phyloP scores from a whole-genome alignment of 148 eudicot genomes.

The Cornus florida region DNA sequence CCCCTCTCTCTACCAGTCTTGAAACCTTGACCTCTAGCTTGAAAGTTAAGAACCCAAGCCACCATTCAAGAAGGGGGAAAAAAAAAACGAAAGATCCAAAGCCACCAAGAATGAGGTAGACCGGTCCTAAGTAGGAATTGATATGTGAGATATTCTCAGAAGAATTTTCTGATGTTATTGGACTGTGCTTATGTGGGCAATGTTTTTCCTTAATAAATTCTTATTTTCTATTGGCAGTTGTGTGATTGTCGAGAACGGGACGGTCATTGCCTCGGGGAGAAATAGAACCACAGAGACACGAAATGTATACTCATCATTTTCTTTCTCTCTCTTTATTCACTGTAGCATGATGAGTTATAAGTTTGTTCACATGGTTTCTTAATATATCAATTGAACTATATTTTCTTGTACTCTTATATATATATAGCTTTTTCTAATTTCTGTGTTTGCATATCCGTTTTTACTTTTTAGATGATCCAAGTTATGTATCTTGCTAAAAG shows the following conservation, averaged over 20 bases:
- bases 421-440: not conserved
- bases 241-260: slow-evolving; percentile 59
- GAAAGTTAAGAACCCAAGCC: too few species aligned
- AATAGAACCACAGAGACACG: slow-evolving; percentile 81
- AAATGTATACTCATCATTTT: slow-evolving; percentile 38
- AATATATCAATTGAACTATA: not conserved
- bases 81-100: too few species aligned
- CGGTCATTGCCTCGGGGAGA: slow-evolving; percentile 70
- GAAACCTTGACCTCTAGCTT: too few species aligned
- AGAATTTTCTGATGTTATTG: not conserved
- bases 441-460: not conserved
- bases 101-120: too few species aligned
- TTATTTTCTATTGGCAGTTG: slow-evolving; percentile 34
- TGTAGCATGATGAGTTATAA: not conserved
- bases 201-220: not conserved
- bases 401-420: not conserved
- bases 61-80: too few species aligned
- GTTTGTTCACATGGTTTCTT: too few species aligned
- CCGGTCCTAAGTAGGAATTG: not conserved
- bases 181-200: not conserved
- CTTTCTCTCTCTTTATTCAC: not conserved
- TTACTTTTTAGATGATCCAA: not conserved
- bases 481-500: not conserved
- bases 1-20: too few species aligned
- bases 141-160: not conserved